Evolutionary conservation across 768 basidiomycete genomes (phyloP).

Genomic region (Mycena epipterygia): DNA sequence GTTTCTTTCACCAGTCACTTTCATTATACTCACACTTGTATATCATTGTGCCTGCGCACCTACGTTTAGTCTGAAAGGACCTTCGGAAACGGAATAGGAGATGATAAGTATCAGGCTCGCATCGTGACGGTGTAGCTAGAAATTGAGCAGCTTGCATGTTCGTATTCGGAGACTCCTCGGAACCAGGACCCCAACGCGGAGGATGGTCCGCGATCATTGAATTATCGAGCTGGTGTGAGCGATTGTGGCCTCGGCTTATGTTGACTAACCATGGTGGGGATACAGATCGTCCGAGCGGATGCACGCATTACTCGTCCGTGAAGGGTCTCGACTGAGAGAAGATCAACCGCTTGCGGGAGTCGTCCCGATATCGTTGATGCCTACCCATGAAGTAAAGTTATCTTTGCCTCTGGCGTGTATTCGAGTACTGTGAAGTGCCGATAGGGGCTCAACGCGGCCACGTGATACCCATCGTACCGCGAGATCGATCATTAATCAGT

Average conservation of each 20-base stretch:
- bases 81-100: slow-evolving; percentile 51
- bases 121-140: neutral
- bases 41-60: no score
- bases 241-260: neutral
- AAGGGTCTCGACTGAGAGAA: slow-evolving; percentile 97
- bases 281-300: slow-evolving; percentile 90
- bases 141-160: slow-evolving; percentile 69
- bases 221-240: slow-evolving; percentile 84
- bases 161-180: slow-evolving; percentile 96
- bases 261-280: neutral
- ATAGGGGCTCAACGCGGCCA: no score
- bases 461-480: no score
- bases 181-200: slow-evolving; percentile 91
- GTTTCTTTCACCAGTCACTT: no score
- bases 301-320: slow-evolving; percentile 88
- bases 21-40: no score
- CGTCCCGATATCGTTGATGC: no score
- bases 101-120: slow-evolving; percentile 82
- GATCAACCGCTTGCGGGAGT: slow-evolving; percentile 92
- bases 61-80: no score
- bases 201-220: slow-evolving; percentile 90
- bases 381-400: no score
- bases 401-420: no score
- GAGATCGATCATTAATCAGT: no score
- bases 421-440: no score